Conservation (phyloP, 495 filamentous ascomycete species). For the Cercophora newfieldiana region DNA sequence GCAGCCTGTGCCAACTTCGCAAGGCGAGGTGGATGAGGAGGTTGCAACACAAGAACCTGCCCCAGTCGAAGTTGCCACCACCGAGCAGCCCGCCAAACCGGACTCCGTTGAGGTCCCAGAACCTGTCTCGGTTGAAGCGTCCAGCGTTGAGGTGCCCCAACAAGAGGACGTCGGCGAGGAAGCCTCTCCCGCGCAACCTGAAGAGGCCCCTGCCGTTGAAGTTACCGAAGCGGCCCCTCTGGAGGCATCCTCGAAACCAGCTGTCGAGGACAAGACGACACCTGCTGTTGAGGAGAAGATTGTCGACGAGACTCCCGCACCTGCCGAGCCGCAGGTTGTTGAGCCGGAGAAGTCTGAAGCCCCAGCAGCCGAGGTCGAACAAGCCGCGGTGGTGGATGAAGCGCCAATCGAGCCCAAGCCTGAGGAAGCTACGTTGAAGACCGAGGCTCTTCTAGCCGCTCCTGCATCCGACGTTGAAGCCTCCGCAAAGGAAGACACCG, state of each 20-base stretch:
- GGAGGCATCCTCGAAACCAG: no score
- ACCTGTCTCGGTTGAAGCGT: background rate
- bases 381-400: background rate
- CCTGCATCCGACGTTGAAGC: background rate
- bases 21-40: no score
- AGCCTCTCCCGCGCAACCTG: no score
- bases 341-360: background rate
- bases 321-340: background rate
- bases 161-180: no score
- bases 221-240: background rate
- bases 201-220: background rate
- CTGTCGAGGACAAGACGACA: background rate
- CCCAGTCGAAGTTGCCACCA: background rate
- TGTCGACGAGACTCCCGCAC: background rate
- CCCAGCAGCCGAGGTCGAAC: background rate
- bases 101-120: background rate
- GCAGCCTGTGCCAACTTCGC: no score
- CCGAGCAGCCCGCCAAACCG: background rate
- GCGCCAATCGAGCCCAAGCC: background rate
- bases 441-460: background rate
- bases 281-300: background rate
- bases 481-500: background rate
- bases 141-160: background rate
- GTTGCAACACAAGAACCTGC: background rate
- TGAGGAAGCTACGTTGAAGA: background rate